Evolutionary conservation across 2,329 filamentous ascomycete genomes (phyloP).

Genomic region (Paraconiothyrium sp.): DNA sequence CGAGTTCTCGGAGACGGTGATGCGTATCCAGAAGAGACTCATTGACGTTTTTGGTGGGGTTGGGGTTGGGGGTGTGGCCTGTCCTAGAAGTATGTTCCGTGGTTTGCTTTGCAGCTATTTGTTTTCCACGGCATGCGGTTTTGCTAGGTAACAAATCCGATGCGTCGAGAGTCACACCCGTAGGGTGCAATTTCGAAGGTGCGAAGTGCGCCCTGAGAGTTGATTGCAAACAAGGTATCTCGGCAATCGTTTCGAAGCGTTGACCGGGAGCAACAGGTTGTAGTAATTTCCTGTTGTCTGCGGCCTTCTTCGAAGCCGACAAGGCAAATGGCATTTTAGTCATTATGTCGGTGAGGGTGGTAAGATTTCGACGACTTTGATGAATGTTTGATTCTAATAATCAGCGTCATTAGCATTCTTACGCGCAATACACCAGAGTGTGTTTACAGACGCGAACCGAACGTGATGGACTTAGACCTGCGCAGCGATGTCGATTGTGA

Average conservation of each 20-base stretch:
- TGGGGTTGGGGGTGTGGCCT: too few species aligned
- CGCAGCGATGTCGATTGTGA: not conserved
- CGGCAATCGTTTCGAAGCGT: too few species aligned
- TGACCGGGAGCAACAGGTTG: too few species aligned
- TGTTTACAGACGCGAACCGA: not conserved
- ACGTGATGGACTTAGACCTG: not conserved
- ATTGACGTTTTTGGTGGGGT: not conserved
- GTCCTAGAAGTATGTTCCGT: too few species aligned
- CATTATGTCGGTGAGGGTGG: not conserved
- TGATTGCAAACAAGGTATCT: too few species aligned
- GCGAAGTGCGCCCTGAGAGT: too few species aligned
- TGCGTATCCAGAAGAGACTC: not conserved
- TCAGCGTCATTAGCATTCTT: not conserved
- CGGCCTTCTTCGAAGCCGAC: not conserved
- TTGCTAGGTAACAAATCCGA: too few species aligned
- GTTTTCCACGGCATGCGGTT: too few species aligned
- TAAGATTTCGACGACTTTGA: not conserved
- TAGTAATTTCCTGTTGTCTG: too few species aligned
- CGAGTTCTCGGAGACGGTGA: not conserved
- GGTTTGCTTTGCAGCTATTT: too few species aligned
- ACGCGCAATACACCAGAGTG: not conserved
- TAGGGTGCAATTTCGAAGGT: too few species aligned
- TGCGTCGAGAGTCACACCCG: too few species aligned
- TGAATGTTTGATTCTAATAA: not conserved
- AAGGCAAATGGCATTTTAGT: not conserved